Evolutionary conservation across 1,284 basidiomycete species (phyloP), one percentile per base, ranked within the genome.

Genomic region (Ceratobasidium sp.): DNA sequence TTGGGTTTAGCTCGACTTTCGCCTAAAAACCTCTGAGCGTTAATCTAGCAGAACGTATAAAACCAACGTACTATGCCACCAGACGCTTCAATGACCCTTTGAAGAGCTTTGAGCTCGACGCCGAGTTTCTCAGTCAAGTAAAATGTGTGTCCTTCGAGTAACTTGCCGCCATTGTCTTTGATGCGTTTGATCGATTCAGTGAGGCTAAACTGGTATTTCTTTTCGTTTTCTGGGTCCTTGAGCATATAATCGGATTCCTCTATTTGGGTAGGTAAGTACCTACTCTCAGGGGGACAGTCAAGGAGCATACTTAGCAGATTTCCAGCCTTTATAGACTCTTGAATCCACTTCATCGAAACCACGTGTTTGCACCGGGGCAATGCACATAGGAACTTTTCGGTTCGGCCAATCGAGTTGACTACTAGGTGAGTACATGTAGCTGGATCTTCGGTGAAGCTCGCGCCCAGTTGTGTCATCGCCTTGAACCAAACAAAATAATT

Each of bases 321-420:
- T 68, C 88, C 89, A 2, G 87, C 86, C 35, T 86, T 86, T 2
- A 89, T 88, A 33, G 89, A 93, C 0, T 88, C 88, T 5, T 84
- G 85, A 1, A 92, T 88, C 95, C 95, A 96, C 52, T 89, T 86
- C 78, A 88, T 87, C 2, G 87, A 88, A 18, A 96, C 84, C 67
- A 96, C 86, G 79, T 87, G 87, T 0, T 92, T 91, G 0, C 88
- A 89, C 1, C 84, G 84, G 0, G 91, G 87, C 81, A 96, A 85
- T 0, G 93, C 93, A 81, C 89, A 91, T 1, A 96, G 86, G 82
- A 96, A 93, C 82, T 96, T 96, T 82, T 95, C 93, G 0, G 94
- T 96, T 7, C 94, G 89, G 4, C 92, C 90, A 23, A 96, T 86
- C 41, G 86, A 86, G 55, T 88, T 89, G 12, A 89, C 89, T 55